Evolutionary conservation across 108 stramenopile genomes (phyloP), one percentile per base, ranked within the genome.

Genomic region (Nitzschia sp.): DNA sequence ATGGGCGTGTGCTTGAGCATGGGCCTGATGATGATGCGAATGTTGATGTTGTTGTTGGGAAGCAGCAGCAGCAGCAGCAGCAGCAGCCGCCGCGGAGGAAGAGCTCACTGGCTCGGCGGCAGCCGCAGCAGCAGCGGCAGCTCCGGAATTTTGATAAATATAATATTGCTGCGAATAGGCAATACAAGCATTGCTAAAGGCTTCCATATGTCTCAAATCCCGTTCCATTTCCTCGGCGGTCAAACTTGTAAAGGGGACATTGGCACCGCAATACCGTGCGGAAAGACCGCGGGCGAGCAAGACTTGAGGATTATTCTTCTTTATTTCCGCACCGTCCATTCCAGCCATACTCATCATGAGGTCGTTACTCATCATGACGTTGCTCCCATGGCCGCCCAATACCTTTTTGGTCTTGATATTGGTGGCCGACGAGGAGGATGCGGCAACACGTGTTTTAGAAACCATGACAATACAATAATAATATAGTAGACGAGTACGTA

Each of bases 161-260:
- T 84, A 94, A 38, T 79, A 73, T 52, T 92, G 90, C 63, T 92
- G 93, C 22, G 75, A 45, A 72, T 94, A 94, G 3, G 79, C 73
- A 17, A 47, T 77, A 47, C 83, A 86, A 31, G 93, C 93, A 50
- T 77, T 76, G 28, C 74, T 73, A 64, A 85, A 89, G 45, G 90
- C 93, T 48, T 90, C 86, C 84, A 91, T 89, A 67, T 92, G 93
- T 26, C 89, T 80, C 26, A 94, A 35, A 76, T 94, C 93, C 23
- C 80, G 76, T 46, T 90, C 90, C 36, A 90, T 87, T 53, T 87
- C 85, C 11, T 86, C 78, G 17, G 78, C 30, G 1, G 75, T 65
- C 25, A 82, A 54, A 16, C 28, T 26, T 1, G 57, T 58, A 22
- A 94, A 55, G 32, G 66, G 53, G 3, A 77, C 72, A 30, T 78